A percentile compares a stretch with the other conserved stretches of the same genome.
Evolutionary conservation across 352 stramenopile species (phyloP).

Genomic region (Phytophthora meadii): DNA sequence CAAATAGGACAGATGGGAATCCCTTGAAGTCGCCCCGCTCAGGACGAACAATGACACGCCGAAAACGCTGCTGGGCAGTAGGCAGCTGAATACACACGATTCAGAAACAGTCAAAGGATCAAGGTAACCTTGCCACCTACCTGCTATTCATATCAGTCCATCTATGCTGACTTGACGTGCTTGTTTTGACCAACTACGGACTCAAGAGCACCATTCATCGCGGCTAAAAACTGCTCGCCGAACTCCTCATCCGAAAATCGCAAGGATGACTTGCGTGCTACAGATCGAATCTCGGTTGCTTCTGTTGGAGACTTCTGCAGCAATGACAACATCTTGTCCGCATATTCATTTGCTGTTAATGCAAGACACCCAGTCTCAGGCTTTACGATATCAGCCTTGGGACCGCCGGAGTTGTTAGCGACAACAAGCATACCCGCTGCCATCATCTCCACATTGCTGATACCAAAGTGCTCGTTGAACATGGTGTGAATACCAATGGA

Average conservation of each 20-base stretch:
- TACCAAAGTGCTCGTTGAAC: slow-evolving; percentile 99
- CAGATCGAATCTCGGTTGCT: slow-evolving; percentile 46
- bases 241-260: slow-evolving; percentile 85
- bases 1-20: slow-evolving; percentile 9
- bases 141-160: slow-evolving; percentile 26
- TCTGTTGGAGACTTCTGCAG: slow-evolving; percentile 47
- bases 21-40: slow-evolving; percentile 8
- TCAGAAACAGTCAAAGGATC: slow-evolving; percentile 1
- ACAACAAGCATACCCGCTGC: slow-evolving; percentile 95
- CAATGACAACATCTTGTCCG: slow-evolving; percentile 73
- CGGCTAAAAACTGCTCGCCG: slow-evolving; percentile 63
- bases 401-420: slow-evolving; percentile 98
- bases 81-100: neutral
- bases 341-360: slow-evolving; percentile 89
- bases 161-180: slow-evolving; percentile 27
- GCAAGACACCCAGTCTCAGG: slow-evolving; percentile 84
- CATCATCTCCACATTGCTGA: slow-evolving; percentile 99
- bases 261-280: slow-evolving; percentile 53
- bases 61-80: slow-evolving; percentile 6
- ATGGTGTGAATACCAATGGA: slow-evolving; percentile 99
- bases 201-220: slow-evolving; percentile 42
- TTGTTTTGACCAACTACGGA: slow-evolving; percentile 10
- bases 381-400: slow-evolving; percentile 94
- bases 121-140: neutral
- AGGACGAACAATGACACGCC: slow-evolving; percentile 7